Evolutionary conservation across 2,329 filamentous ascomycete genomes (phyloP).

Genomic region (Fusarium tricinctum): DNA sequence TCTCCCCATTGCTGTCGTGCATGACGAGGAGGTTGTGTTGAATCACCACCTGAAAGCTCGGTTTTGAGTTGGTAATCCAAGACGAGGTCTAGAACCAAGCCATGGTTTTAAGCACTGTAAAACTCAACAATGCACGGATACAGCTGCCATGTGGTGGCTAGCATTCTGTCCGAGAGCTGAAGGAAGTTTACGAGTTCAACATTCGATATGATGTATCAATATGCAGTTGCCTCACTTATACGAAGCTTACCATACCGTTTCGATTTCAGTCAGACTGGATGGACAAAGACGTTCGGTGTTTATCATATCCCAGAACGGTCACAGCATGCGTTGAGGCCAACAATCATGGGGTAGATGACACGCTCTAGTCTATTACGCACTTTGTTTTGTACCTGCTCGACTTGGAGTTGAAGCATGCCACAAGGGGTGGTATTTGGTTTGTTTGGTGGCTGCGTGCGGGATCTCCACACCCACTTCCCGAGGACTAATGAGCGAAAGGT

Average conservation of each 20-base stretch:
- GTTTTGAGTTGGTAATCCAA: background rate
- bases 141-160: background rate
- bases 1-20: slow-evolving; percentile 8
- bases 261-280: background rate
- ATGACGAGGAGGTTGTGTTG: slow-evolving; percentile 29
- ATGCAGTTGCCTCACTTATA: background rate
- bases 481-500: slow-evolving; percentile 27
- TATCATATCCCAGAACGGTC: background rate
- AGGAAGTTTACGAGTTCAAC: background rate
- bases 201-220: slow-evolving; percentile 13
- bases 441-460: slow-evolving; percentile 7
- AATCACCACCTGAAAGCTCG: slow-evolving; percentile 20
- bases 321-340: background rate
- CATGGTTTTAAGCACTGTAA: slow-evolving; percentile 7
- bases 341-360: slow-evolving; percentile 7
- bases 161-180: background rate
- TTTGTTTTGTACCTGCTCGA: slow-evolving; percentile 18
- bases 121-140: background rate
- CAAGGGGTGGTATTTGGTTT: slow-evolving; percentile 13
- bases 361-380: slow-evolving; percentile 8
- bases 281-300: background rate
- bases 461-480: slow-evolving; percentile 31
- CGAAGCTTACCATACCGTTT: background rate
- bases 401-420: slow-evolving; percentile 4
- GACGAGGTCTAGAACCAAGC: slow-evolving; percentile 9